Base-by-base conservation (phyloP, 176 grass and related monocot species). In the Cenchrus americanus region DNA sequence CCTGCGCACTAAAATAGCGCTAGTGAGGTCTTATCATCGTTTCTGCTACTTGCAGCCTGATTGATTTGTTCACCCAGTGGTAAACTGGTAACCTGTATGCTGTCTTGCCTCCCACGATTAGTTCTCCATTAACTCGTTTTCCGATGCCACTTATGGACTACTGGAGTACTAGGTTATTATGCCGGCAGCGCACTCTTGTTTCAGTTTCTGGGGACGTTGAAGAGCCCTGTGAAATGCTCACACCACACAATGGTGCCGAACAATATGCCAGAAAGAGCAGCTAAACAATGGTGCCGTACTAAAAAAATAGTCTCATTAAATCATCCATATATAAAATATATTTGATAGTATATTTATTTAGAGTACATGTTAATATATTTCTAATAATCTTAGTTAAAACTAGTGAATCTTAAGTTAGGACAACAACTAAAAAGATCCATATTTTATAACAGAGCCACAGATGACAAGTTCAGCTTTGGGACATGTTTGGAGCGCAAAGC, bases 21-120 rank as follows among this genome's bases (percentile, higher is more conserved):
- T 8, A 80, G 30, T 57, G 64, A 43, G 64, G 26, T 69, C 49
- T 57, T 69, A 55, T 69, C 79, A 23, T 81, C 4, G 5, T 41
- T 26, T 57, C 7, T 15, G 19, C 65, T 2, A 22, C 6, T 69
- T 57, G 66, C 52, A 69, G 49, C 41, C 78, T 54, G 49, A 55
- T 55, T 69, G 30, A 26, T 80, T 68, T 69, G 32, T 23, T 69
- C 43, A 2, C 32, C 49, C 21, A 54, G 32, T 15, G 6, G 19
- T n/a, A 53, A 80, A 24, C 18, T 49, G 27, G 27, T 30, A 30
- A 30, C 27, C 27, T 30, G 27, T 30, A 64, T 49, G 10, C 8
- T 27, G 10, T 23, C 18, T 17, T 17, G 30, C 48, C 34, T 24
- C 14, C n/a, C 75, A 21, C 14, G 51, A 71, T 71, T 60, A 47